Conservation (phyloP, 73 alveolate species). For the Symbiodinium natans region DNA sequence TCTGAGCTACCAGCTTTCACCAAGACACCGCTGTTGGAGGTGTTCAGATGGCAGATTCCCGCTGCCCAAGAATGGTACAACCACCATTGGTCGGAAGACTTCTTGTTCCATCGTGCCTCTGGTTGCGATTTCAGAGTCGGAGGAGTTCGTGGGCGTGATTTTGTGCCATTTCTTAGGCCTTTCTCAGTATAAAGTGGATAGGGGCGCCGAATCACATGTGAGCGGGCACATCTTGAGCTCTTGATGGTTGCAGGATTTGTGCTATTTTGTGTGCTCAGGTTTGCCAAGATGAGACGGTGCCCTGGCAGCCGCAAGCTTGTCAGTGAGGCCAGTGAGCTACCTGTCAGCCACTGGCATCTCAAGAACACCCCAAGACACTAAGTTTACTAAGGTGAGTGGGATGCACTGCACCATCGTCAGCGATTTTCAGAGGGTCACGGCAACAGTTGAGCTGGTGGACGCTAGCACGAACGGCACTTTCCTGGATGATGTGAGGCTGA, state of each 20-base stretch:
- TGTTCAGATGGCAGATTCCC: neutral
- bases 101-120: conserved; percentile 11
- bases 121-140: neutral
- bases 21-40: no score
- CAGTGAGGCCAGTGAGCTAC: neutral
- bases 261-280: conserved; percentile 8
- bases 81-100: conserved; percentile 35
- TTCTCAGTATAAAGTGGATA: no score
- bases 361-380: neutral
- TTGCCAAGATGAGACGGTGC: conserved; percentile 41
- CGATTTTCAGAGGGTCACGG: neutral
- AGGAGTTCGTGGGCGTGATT: no score
- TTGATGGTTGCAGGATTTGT: no score
- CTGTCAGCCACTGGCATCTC: neutral
- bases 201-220: no score
- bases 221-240: no score
- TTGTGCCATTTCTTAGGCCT: no score
- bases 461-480: conserved; percentile 58
- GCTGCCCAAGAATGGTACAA: neutral
- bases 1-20: no score
- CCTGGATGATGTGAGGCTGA: conserved; percentile 2
- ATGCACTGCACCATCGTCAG: conserved; percentile 34
- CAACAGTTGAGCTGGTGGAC: conserved; percentile 15
- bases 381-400: conserved; percentile 31
- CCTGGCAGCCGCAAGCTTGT: neutral